A percentile compares a stretch with the other conserved stretches of the same genome.
These are phyloP conservation scores for Rosa chinensis DNA, from an alignment of 306 rosid species.

Conservation along the genomic window DNA sequence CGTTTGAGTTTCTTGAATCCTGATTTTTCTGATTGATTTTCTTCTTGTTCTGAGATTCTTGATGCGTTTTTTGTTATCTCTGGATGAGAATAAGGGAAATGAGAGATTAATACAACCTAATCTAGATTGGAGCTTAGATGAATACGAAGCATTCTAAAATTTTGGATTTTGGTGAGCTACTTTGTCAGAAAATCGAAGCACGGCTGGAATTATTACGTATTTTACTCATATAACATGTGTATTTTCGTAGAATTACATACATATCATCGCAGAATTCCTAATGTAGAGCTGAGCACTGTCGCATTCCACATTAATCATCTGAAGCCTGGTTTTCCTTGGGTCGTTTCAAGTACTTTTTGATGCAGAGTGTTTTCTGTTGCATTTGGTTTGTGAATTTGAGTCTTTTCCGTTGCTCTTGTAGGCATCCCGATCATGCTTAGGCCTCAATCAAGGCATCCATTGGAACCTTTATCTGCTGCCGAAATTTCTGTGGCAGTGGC, in stretches of 20 bases:
- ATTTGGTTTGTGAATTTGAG: conserved; percentile 19
- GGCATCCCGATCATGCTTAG: conserved; percentile 64
- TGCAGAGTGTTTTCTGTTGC: conserved; percentile 12
- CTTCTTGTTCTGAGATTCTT: background rate
- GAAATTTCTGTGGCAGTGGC: conserved; percentile 90
- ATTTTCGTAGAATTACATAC: background rate
- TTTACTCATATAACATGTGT: background rate
- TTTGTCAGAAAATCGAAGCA: background rate
- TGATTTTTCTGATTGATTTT: background rate
- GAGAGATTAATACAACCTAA: background rate
- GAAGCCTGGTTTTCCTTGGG: background rate
- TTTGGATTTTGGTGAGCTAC: background rate
- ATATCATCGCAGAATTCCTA: background rate
- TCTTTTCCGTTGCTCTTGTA: conserved; percentile 23
- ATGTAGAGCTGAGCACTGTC: conserved; percentile 4
- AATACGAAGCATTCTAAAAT: background rate
- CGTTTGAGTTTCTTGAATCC: background rate
- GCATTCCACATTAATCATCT: conserved; percentile 5
- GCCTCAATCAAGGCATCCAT: conserved; percentile 84
- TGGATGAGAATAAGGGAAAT: background rate
- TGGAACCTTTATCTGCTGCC: conserved; percentile 85
- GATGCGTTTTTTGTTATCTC: background rate
- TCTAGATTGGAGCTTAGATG: background rate
- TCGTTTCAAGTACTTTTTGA: background rate
- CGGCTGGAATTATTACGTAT: background rate